Evolutionary conservation across 441 rosid species (phyloP).

Genomic region (Corymbia calophylla): DNA sequence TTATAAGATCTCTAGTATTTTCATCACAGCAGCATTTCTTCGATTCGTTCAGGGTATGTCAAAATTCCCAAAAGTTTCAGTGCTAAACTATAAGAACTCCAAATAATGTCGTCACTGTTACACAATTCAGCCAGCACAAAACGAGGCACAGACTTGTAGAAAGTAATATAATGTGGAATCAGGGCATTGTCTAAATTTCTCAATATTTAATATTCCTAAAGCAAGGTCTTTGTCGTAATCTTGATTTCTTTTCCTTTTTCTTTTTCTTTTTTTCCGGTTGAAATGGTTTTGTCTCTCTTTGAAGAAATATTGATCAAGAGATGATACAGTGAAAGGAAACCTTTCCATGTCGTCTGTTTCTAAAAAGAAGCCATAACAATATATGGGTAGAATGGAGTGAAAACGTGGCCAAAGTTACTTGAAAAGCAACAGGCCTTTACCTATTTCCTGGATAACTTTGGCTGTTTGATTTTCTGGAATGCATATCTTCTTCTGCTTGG

Average conservation of each 20-base stretch:
- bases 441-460: background rate
- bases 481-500: background rate
- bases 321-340: background rate
- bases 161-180: background rate
- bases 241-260: background rate
- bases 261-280: background rate
- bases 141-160: background rate
- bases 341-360: background rate
- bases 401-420: background rate
- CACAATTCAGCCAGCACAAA: background rate
- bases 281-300: background rate
- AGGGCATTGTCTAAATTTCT: background rate
- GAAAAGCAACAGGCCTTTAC: background rate
- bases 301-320: background rate
- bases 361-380: background rate
- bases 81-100: background rate
- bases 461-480: background rate
- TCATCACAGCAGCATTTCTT: slow-evolving; percentile 91
- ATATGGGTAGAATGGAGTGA: background rate
- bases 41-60: slow-evolving; percentile 82
- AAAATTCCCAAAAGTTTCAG: background rate
- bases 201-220: background rate
- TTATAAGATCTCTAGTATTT: slow-evolving; percentile 75
- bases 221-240: background rate
- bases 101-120: background rate